Evolutionary conservation across 208 protist genomes (phyloP).

Genomic region (Crithidia thermophila): DNA sequence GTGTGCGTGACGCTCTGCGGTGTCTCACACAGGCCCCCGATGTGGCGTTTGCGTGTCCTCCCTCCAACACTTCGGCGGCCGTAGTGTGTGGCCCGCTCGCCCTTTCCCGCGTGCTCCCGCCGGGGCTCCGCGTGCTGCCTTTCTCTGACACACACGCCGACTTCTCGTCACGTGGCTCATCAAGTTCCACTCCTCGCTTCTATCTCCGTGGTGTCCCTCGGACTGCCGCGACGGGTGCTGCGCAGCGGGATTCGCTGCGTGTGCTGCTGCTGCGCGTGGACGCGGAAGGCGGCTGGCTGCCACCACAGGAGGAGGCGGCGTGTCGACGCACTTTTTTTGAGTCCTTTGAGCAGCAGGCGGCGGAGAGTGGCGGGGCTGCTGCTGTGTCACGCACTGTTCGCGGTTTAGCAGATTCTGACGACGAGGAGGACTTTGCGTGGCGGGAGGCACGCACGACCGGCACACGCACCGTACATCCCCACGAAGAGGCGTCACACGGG

Average conservation of each 20-base stretch:
- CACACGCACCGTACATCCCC: neutral
- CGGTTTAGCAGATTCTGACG: neutral
- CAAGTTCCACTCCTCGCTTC: constrained; percentile 7
- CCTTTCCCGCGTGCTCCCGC: constrained; percentile 15
- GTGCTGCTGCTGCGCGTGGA: constrained; percentile 69
- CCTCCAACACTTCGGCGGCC: neutral
- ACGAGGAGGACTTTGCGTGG: constrained; percentile 6
- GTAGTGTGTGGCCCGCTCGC: neutral
- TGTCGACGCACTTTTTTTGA: constrained; percentile 38
- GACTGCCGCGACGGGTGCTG: neutral
- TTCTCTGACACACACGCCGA: neutral
- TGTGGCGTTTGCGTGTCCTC: constrained; percentile 12
- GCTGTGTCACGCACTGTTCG: neutral
- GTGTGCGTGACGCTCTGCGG: neutral
- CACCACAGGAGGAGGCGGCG: constrained; percentile 31
- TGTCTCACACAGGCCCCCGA: neutral
- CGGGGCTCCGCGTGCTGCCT: constrained; percentile 3
- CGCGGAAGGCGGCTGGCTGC: constrained; percentile 49
- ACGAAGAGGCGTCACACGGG: neutral
- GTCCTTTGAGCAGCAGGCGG: constrained; percentile 20
- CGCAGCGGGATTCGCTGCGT: constrained; percentile 9
- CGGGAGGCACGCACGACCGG: constrained; percentile 13
- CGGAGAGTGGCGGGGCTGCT: neutral
- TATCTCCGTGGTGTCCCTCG: neutral
- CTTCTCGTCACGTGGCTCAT: neutral